A percentile compares a stretch with the other conserved stretches of the same genome.
Conservation (phyloP, 495 filamentous ascomycete genomes). For the Cairneyella variabilis region DNA sequence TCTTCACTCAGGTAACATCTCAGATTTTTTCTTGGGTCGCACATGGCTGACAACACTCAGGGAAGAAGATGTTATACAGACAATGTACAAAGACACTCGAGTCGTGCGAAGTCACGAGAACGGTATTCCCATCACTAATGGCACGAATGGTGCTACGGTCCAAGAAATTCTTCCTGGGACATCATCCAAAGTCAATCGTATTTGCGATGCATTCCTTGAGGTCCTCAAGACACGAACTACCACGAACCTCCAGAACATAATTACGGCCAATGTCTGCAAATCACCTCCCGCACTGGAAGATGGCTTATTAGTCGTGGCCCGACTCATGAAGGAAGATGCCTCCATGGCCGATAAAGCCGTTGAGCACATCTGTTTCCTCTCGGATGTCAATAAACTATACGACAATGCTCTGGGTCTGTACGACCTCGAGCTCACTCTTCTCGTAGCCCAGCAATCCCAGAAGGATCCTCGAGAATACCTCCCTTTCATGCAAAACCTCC, state of each 20-base stretch:
- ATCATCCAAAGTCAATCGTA: constrained; percentile 70
- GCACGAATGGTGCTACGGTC: background rate
- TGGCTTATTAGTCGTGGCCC: constrained; percentile 72
- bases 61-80: constrained; percentile 90
- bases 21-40: background rate
- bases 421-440: constrained; percentile 80
- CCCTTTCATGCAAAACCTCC: constrained; percentile 84
- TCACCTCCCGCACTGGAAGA: constrained; percentile 84
- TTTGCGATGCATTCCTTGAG: constrained; percentile 81
- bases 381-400: constrained; percentile 90
- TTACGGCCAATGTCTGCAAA: constrained; percentile 94
- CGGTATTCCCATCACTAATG: constrained; percentile 19
- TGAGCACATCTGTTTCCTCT: constrained; percentile 94
- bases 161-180: background rate
- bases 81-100: constrained; percentile 86
- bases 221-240: constrained; percentile 58
- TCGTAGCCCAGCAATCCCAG: constrained; percentile 94
- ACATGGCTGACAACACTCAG: constrained; percentile 37
- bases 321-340: constrained; percentile 62
- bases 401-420: constrained; percentile 88
- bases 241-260: constrained; percentile 81
- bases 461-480: constrained; percentile 95
- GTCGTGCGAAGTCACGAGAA: constrained; percentile 17
- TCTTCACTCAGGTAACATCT: constrained; percentile 70
- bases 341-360: constrained; percentile 77